phyloP scores from a whole-genome alignment of 768 basidiomycete species.

The Collybia nuda region DNA sequence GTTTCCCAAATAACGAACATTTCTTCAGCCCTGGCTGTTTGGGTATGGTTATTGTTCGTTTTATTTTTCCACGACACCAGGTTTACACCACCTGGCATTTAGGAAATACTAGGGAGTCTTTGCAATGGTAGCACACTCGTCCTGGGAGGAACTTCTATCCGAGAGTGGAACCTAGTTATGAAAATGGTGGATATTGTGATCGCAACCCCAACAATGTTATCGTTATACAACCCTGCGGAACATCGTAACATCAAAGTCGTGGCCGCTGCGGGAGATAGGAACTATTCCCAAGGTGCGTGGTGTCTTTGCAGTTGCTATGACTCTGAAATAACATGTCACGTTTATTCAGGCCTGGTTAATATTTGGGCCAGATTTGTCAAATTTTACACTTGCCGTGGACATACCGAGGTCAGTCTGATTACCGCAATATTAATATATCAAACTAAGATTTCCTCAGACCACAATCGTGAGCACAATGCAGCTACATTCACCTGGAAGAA shows the following conservation, averaged over 20 bases:
- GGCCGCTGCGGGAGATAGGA: constrained; percentile 47
- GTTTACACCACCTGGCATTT: constrained; percentile 35
- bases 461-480: constrained; percentile 55
- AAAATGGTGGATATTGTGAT: constrained; percentile 51
- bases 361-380: constrained; percentile 39
- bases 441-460: constrained; percentile 25
- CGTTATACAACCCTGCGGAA: constrained; percentile 42
- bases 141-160: constrained; percentile 47
- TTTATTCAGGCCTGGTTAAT: constrained; percentile 30
- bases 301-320: neutral
- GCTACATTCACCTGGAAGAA: constrained; percentile 34
- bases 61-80: constrained; percentile 36
- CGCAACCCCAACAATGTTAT: constrained; percentile 51
- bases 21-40: constrained; percentile 65
- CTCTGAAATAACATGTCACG: neutral
- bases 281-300: constrained; percentile 45
- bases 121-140: constrained; percentile 52
- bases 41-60: constrained; percentile 30
- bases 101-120: constrained; percentile 53
- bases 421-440: neutral
- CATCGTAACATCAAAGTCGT: constrained; percentile 53
- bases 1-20: constrained; percentile 63
- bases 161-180: constrained; percentile 48
- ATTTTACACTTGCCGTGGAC: constrained; percentile 53
- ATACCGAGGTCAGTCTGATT: constrained; percentile 39